Conservation (phyloP, 164 flowering plant species). For the Magnolia sinica region DNA sequence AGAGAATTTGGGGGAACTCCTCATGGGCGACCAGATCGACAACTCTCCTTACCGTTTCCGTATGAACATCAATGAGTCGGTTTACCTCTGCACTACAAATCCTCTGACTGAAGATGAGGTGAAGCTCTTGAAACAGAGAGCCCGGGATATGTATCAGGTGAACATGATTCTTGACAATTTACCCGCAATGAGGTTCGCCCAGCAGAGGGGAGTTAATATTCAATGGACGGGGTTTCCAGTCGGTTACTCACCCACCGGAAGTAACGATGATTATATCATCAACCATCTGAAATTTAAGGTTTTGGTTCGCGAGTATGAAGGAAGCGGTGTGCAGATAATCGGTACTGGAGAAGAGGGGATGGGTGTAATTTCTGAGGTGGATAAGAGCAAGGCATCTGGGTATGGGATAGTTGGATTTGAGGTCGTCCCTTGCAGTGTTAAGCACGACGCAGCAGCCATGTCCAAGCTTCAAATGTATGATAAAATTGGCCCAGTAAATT, state of each 20-base stretch:
- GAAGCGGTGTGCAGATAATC: conserved; percentile 39
- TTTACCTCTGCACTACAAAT: conserved; percentile 29
- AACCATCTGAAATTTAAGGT: conserved; percentile 46
- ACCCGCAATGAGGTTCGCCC: conserved; percentile 41
- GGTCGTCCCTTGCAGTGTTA: conserved; percentile 54
- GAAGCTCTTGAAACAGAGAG: conserved; percentile 32
- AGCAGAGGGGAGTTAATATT: conserved; percentile 24
- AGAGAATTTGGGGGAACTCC: conserved; percentile 32
- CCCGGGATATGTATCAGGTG: conserved; percentile 43
- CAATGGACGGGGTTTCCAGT: conserved; percentile 50
- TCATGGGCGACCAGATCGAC: conserved; percentile 40
- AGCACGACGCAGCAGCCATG: conserved; percentile 37
- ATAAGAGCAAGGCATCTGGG: conserved; percentile 37
- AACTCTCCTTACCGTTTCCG: conserved; percentile 33
- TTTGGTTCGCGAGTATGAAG: conserved; percentile 41
- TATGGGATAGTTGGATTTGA: conserved; percentile 58
- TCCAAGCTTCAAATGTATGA: conserved; percentile 20
- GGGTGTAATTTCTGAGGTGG: conserved; percentile 38
- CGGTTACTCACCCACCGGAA: conserved; percentile 23
- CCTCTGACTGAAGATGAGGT: conserved; percentile 25
- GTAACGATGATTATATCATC: conserved; percentile 32
- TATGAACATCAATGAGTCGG: conserved; percentile 25
- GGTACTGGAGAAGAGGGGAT: conserved; percentile 54
- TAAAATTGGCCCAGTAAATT: neutral
- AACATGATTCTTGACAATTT: conserved; percentile 47